Evolutionary conservation across 202 grass and related monocot species (phyloP).

Genomic region (Bolboschoenoplectus hybrid): DNA sequence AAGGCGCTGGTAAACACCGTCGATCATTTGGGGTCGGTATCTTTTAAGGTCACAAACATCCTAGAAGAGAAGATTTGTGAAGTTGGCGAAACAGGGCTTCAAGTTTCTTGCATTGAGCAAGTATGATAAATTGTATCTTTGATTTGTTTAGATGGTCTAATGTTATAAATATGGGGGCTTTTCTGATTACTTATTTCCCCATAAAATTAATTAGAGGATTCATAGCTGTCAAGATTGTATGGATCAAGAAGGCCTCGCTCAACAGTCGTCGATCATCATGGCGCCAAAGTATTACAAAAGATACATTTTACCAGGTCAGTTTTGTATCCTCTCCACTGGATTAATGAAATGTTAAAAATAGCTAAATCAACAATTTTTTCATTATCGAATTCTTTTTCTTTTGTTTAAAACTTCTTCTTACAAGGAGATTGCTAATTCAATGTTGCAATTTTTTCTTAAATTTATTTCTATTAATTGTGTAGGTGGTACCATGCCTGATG

Average conservation of each 20-base stretch:
- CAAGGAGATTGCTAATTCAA: not conserved
- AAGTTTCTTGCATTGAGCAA: constrained; percentile 69
- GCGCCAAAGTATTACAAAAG: constrained; percentile 80
- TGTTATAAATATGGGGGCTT: not conserved
- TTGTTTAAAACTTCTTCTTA: not conserved
- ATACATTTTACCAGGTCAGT: constrained; percentile 72
- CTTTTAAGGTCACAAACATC: constrained; percentile 78
- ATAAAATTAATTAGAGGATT: constrained; percentile 54
- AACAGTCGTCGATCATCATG: constrained; percentile 82
- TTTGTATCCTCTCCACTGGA: not conserved
- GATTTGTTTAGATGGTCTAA: not conserved
- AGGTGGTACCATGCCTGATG: constrained; percentile 59
- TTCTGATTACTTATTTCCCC: constrained; percentile 15
- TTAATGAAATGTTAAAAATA: not conserved
- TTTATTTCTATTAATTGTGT: constrained; percentile 27
- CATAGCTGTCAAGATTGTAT: constrained; percentile 59
- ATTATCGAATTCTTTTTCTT: not conserved
- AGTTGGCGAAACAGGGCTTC: constrained; percentile 46
- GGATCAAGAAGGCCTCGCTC: constrained; percentile 68
- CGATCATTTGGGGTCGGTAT: constrained; percentile 90
- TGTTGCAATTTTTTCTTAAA: constrained; percentile 31
- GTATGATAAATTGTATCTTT: constrained; percentile 39
- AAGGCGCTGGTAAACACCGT: constrained; percentile 92
- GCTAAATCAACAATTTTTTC: not conserved
- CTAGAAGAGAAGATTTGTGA: constrained; percentile 61